A percentile compares a stretch with the other conserved stretches of the same genome.
Conservation (phyloP, 495 filamentous ascomycete genomes). For the Amphirosellinia nigrospora region DNA sequence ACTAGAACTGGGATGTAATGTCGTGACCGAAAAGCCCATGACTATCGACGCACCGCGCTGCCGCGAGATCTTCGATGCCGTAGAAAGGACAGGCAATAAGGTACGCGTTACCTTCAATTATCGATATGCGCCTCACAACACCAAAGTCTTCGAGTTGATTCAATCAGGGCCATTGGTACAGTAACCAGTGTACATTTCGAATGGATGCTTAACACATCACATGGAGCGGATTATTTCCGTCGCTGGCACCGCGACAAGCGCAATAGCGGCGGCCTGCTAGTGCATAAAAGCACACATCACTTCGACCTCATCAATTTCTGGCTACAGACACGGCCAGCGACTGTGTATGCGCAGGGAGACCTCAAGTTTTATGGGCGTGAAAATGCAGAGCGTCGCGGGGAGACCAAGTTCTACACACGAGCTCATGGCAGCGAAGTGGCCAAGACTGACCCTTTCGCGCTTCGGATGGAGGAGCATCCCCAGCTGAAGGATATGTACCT, state of each 20-base stretch:
- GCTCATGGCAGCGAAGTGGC: slow-evolving; percentile 45
- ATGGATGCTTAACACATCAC: slow-evolving; percentile 64
- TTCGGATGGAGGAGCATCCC: slow-evolving; percentile 55
- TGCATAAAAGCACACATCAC: slow-evolving; percentile 59
- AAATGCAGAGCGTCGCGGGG: slow-evolving; percentile 51
- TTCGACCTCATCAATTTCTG: slow-evolving; percentile 60
- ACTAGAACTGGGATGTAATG: slow-evolving; percentile 61
- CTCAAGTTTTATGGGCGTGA: slow-evolving; percentile 55
- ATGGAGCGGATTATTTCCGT: slow-evolving; percentile 67
- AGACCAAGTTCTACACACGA: slow-evolving; percentile 47
- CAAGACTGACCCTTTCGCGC: slow-evolving; percentile 53
- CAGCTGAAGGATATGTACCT: slow-evolving; percentile 62
- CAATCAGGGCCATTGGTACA: slow-evolving; percentile 55
- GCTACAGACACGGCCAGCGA: slow-evolving; percentile 50
- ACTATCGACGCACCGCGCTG: slow-evolving; percentile 61
- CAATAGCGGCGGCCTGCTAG: slow-evolving; percentile 61
- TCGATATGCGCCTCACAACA: slow-evolving; percentile 60
- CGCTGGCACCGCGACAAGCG: slow-evolving; percentile 66
- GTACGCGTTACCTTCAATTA: slow-evolving; percentile 59
- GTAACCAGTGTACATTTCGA: slow-evolving; percentile 64
- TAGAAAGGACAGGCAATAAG: slow-evolving; percentile 42
- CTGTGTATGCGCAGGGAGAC: slow-evolving; percentile 55
- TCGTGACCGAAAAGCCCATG: slow-evolving; percentile 67
- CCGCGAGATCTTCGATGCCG: slow-evolving; percentile 53
- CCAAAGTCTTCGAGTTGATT: slow-evolving; percentile 55